phyloP scores from a whole-genome alignment of 257 asterid genomes.

The Eucommia ulmoides region DNA sequence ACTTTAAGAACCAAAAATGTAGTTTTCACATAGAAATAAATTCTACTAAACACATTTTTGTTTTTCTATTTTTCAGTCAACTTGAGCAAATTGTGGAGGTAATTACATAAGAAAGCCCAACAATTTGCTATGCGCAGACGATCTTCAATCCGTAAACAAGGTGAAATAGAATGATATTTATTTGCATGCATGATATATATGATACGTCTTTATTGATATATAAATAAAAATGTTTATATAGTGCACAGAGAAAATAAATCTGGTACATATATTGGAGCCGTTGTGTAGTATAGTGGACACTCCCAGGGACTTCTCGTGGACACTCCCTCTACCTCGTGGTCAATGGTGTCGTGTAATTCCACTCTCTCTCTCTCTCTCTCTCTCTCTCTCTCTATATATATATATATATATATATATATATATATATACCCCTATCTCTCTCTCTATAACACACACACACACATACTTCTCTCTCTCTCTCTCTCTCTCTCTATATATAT shows the following conservation, averaged over 20 bases:
- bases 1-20: no score
- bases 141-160: background rate
- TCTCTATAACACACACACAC: no score
- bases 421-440: no score
- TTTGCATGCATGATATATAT: background rate
- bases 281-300: constrained; percentile 6
- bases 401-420: no score
- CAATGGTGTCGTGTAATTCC: constrained; percentile 22
- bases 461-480: no score
- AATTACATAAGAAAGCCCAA: background rate
- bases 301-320: background rate
- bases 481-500: no score
- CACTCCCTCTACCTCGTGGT: background rate
- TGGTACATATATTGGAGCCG: constrained; percentile 15
- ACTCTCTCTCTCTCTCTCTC: background rate
- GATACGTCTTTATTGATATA: no score
- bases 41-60: background rate
- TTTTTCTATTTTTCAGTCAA: background rate
- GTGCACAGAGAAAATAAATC: background rate
- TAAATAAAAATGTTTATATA: no score
- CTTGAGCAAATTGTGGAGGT: background rate
- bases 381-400: no score
- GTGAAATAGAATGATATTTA: background rate
- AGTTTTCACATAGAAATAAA: background rate
- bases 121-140: background rate